Evolutionary conservation across 1,284 basidiomycete genomes (phyloP).

Genomic region (Coniferiporia weirii): DNA sequence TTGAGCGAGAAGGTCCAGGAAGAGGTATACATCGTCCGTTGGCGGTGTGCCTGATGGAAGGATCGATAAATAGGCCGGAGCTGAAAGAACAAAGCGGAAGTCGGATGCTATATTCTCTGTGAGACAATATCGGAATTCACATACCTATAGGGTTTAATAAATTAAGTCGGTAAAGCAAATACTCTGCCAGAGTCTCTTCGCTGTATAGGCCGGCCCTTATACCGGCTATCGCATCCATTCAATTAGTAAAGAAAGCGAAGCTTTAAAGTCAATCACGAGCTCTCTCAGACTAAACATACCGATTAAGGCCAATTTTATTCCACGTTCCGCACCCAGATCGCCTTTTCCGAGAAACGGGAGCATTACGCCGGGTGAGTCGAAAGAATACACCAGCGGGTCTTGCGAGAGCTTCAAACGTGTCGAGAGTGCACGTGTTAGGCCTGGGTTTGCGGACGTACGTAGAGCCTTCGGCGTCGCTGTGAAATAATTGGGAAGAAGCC

Average conservation of each 20-base stretch:
- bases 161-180: conserved; percentile 86
- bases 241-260: conserved; percentile 3
- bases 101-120: conserved; percentile 10
- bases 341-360: conserved; percentile 91
- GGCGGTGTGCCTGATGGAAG: conserved; percentile 51
- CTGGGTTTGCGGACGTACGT: conserved; percentile 84
- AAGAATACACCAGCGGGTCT: conserved; percentile 85
- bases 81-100: conserved; percentile 28
- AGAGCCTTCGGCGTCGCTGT: conserved; percentile 78
- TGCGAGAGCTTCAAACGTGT: conserved; percentile 78
- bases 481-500: not conserved
- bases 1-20: conserved; percentile 64
- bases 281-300: conserved; percentile 46
- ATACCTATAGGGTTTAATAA: conserved; percentile 65
- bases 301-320: conserved; percentile 89
- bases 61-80: conserved; percentile 64
- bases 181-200: conserved; percentile 77
- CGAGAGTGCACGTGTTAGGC: conserved; percentile 80
- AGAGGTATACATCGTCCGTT: conserved; percentile 53
- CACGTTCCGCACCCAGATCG: conserved; percentile 79
- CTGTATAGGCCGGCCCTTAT: conserved; percentile 94
- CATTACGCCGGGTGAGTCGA: conserved; percentile 97
- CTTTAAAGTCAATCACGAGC: conserved; percentile 22
- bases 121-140: conserved; percentile 25
- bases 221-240: conserved; percentile 54